phyloP scores from a whole-genome alignment of 352 stramenopile species.

The Stramenopiles sp. region DNA sequence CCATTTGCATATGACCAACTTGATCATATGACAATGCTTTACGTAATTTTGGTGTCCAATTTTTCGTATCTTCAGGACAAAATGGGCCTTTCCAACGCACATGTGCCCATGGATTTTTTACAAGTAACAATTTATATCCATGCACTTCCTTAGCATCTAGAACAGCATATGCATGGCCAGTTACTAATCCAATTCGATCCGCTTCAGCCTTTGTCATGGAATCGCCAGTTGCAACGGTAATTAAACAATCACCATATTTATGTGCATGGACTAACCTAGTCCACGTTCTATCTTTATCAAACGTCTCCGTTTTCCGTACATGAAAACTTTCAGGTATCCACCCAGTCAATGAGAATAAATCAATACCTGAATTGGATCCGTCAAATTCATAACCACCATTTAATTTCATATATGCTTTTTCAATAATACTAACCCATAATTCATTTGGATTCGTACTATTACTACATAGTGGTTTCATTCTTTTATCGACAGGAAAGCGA shows the following conservation, averaged over 20 bases:
- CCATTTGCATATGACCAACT: conserved; percentile 23
- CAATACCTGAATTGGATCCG: conserved; percentile 83
- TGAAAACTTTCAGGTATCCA: conserved; percentile 87
- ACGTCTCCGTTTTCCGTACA: conserved; percentile 26
- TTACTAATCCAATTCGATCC: conserved; percentile 13
- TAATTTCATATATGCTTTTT: conserved; percentile 96
- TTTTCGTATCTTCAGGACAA: conserved; percentile 28
- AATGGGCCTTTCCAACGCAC: conserved; percentile 49
- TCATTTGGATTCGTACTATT: conserved; percentile 52
- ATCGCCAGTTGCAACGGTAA: conserved; percentile 78
- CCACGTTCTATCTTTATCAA: conserved; percentile 36
- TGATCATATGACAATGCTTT: conserved; percentile 29
- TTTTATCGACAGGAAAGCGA: conserved; percentile 55
- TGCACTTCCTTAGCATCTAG: not conserved
- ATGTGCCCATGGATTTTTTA: conserved; percentile 80
- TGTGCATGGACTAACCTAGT: conserved; percentile 70
- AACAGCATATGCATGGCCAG: not conserved
- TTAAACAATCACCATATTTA: conserved; percentile 85
- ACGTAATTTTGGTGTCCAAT: conserved; percentile 27
- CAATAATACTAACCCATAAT: conserved; percentile 81
- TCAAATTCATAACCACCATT: conserved; percentile 91
- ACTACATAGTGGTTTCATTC: conserved; percentile 46
- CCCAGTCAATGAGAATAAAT: conserved; percentile 90
- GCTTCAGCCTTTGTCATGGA: conserved; percentile 27
- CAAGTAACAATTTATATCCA: conserved; percentile 41